Evolutionary conservation across 345 rosid species (phyloP).

Genomic region (Lepidium sativum): DNA sequence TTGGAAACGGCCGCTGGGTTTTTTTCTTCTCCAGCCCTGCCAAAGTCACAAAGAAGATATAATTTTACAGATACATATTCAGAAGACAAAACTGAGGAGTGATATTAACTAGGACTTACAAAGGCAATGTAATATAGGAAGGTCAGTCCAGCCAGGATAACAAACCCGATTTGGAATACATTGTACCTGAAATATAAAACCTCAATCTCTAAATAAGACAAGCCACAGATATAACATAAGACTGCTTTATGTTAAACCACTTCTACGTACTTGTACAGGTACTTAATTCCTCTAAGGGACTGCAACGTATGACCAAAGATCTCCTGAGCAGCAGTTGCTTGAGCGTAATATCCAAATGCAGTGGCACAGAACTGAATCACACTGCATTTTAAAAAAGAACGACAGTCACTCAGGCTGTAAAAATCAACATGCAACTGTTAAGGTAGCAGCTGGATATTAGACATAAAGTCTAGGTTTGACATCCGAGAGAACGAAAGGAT

Average conservation of each 20-base stretch:
- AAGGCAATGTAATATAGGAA: slow-evolving; percentile 76
- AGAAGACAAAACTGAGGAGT: not conserved
- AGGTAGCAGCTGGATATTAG: not conserved
- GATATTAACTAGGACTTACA: slow-evolving; percentile 36
- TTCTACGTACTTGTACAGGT: slow-evolving; percentile 79
- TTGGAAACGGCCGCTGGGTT: slow-evolving; percentile 76
- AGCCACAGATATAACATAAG: not conserved
- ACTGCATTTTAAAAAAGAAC: slow-evolving; percentile 40
- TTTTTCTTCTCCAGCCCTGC: slow-evolving; percentile 97
- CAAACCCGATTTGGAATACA: slow-evolving; percentile 82
- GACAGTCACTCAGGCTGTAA: not conserved
- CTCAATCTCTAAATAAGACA: not conserved
- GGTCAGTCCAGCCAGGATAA: slow-evolving; percentile 76
- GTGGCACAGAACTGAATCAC: slow-evolving; percentile 94
- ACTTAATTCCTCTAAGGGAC: slow-evolving; percentile 92
- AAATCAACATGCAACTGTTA: not conserved
- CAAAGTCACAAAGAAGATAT: slow-evolving; percentile 2
- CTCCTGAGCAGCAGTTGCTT: slow-evolving; percentile 98
- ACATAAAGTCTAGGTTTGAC: not conserved
- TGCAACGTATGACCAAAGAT: slow-evolving; percentile 96
- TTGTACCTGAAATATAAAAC: slow-evolving; percentile 54
- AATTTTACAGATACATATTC: not conserved
- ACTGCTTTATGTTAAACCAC: not conserved
- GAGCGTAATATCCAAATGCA: slow-evolving; percentile 96
- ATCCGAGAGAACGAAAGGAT: not conserved